These are phyloP conservation scores for Botrytis aclada DNA, from an alignment of 2,329 filamentous ascomycete species.

Conservation along the genomic window DNA sequence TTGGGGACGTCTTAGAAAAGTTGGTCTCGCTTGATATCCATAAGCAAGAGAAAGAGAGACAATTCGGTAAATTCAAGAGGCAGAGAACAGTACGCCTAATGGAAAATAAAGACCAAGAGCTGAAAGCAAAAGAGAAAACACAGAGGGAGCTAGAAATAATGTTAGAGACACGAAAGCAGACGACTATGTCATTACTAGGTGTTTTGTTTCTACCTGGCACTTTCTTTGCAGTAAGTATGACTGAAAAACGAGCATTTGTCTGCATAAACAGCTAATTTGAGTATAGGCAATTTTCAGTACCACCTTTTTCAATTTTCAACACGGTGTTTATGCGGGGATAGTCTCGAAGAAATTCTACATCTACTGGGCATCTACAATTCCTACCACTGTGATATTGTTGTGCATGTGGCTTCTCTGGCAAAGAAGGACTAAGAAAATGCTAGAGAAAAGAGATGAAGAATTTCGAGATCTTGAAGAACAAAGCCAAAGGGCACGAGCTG, in stretches of 20 bases:
- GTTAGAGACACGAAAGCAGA: conserved; percentile 18
- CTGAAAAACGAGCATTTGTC: rapidly evolving
- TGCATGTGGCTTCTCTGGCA: not conserved
- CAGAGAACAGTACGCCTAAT: no score
- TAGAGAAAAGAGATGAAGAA: not conserved
- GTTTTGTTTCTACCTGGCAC: conserved; percentile 17
- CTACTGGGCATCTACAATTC: not conserved
- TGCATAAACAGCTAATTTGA: not conserved
- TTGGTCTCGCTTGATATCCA: conserved; percentile 18
- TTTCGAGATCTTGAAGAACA: not conserved
- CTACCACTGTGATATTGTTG: not conserved
- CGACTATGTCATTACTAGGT: conserved; percentile 16
- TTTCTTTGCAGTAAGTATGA: conserved; percentile 8
- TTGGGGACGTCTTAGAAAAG: conserved; percentile 8
- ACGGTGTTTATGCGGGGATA: not conserved
- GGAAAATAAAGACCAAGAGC: no score
- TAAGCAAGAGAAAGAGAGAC: conserved; percentile 13
- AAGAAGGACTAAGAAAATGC: not conserved
- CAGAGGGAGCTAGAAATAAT: conserved; percentile 15
- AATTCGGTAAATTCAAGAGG: not conserved
- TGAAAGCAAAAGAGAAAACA: not conserved
- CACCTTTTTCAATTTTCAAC: not conserved
- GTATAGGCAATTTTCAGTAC: conserved; percentile 1
- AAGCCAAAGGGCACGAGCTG: not conserved
- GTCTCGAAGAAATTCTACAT: not conserved